Base-by-base conservation (phyloP, 108 stramenopile genomes). In the Nitzschia sp. region DNA sequence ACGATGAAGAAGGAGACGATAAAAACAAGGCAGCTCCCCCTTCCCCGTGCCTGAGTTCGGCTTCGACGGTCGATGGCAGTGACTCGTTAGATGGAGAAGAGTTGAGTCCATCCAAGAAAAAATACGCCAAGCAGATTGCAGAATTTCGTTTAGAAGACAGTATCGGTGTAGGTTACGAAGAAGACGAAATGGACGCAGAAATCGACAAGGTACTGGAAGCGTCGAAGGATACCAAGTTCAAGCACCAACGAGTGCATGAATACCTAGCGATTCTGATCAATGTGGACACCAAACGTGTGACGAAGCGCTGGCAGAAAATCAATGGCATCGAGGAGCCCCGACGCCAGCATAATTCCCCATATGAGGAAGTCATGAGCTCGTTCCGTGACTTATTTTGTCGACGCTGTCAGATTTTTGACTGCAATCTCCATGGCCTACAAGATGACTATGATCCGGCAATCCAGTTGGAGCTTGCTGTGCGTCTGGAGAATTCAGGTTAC, bases 371-470 rank as follows among this genome's bases (percentile, higher is more conserved):
- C 22, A 78, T 80, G 68, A 78, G 85, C 73, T 68, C 72, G 0
- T 90, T 82, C 63, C 71, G 80, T 9, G 47, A 69, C 44, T 54
- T 90, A 21, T 85, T 90, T 62, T 90, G 89, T 68, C 62, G 84
- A 16, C 52, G 79, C 35, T 90, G 89, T 72, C 87, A 85, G 55
- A 69, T 66, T 1, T 90, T 85, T 77, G 89, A 86, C 53, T 90
- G 89, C 56, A 73, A 79, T 45, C 23, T 76, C 8, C 89, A 90
- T 64, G 84, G 82, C 0, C 72, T 78, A 31, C 2, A 80, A 1
- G 70, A 63, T 9, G 48, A 48, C 30, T 76, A 32, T 23, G 58
- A 52, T 27, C 33, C 80, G 15, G 73, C 68, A 17, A 38, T 81
- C 28, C 81, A 77, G 58, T 62, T 63, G 0, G 84, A 80, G 63